Evolutionary conservation across 2,329 filamentous ascomycete species (phyloP).

Genomic region (Aspergillus hiratsukae): DNA sequence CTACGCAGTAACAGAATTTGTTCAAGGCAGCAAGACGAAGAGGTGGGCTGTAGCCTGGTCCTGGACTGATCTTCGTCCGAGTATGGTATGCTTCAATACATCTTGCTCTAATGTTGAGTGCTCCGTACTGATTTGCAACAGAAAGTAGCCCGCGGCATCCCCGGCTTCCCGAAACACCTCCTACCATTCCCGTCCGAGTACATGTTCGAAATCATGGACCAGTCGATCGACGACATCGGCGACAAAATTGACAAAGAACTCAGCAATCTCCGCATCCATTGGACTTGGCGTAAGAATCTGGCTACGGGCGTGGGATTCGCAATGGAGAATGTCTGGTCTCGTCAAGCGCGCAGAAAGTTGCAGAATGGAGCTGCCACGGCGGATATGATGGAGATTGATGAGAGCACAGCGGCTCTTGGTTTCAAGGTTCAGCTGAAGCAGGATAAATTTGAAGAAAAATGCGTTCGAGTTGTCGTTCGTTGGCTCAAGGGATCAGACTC

Average conservation of each 20-base stretch:
- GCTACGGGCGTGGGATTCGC: conserved; percentile 60
- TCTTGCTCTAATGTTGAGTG: neutral
- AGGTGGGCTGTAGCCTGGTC: conserved; percentile 91
- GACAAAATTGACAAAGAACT: conserved; percentile 48
- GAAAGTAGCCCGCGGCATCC: conserved; percentile 36
- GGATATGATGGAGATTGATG: conserved; percentile 30
- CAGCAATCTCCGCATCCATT: conserved; percentile 55
- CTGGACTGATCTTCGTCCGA: conserved; percentile 64
- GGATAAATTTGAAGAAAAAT: conserved; percentile 29
- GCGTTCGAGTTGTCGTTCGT: conserved; percentile 52
- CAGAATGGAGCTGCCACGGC: conserved; percentile 21
- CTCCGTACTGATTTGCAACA: conserved; percentile 10
- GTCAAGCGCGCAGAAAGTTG: conserved; percentile 63
- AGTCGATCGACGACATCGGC: conserved; percentile 29
- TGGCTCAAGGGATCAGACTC: conserved; percentile 74
- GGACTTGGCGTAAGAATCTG: conserved; percentile 57
- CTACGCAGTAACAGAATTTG: conserved; percentile 75
- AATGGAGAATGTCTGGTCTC: conserved; percentile 69
- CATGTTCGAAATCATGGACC: conserved; percentile 36
- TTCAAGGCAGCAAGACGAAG: conserved; percentile 72
- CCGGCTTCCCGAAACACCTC: conserved; percentile 46
- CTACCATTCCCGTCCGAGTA: conserved; percentile 51
- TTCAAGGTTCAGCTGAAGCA: conserved; percentile 53
- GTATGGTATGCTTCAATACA: conserved; percentile 37
- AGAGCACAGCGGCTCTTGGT: conserved; percentile 48